phyloP scores from a whole-genome alignment of 1,284 basidiomycete genomes.

The Tylopilus orsonianus region DNA sequence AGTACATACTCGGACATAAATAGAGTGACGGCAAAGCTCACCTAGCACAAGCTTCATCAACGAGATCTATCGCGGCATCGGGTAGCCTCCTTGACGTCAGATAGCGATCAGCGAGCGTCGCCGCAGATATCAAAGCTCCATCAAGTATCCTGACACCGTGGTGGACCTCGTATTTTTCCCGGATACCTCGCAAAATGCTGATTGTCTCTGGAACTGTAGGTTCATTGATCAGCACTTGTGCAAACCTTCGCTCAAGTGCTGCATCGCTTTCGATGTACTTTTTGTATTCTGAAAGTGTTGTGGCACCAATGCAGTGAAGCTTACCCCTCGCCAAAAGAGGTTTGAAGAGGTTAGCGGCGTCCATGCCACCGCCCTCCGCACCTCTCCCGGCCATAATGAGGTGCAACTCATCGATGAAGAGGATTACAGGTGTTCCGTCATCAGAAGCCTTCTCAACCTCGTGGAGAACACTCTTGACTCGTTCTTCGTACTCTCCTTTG shows the following conservation, averaged over 20 bases:
- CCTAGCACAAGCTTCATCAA: conserved; percentile 93
- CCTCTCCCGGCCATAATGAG: conserved; percentile 88
- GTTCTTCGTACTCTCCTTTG: conserved; percentile 97
- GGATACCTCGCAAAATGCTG: conserved; percentile 86
- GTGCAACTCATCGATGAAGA: conserved; percentile 96
- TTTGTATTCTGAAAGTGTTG: conserved; percentile 90
- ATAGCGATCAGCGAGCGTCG: conserved; percentile 93
- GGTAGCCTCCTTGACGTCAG: conserved; percentile 84
- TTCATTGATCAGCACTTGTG: conserved; percentile 92
- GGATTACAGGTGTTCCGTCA: conserved; percentile 82
- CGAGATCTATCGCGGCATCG: conserved; percentile 89
- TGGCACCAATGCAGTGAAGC: conserved; percentile 87
- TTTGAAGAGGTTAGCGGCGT: conserved; percentile 88
- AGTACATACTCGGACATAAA: conserved; percentile 6
- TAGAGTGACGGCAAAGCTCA: conserved; percentile 32
- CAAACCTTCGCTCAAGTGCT: conserved; percentile 93
- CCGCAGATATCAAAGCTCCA: conserved; percentile 86
- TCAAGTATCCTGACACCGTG: conserved; percentile 93
- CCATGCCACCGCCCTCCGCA: conserved; percentile 76
- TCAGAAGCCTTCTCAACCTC: conserved; percentile 93
- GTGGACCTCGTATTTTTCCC: conserved; percentile 80
- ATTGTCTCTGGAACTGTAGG: conserved; percentile 90
- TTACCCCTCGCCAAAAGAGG: conserved; percentile 91
- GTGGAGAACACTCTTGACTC: conserved; percentile 88
- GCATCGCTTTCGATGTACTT: conserved; percentile 96